Conservation (phyloP, 1,284 basidiomycete genomes). For the Moesziomyces globuligerus region DNA sequence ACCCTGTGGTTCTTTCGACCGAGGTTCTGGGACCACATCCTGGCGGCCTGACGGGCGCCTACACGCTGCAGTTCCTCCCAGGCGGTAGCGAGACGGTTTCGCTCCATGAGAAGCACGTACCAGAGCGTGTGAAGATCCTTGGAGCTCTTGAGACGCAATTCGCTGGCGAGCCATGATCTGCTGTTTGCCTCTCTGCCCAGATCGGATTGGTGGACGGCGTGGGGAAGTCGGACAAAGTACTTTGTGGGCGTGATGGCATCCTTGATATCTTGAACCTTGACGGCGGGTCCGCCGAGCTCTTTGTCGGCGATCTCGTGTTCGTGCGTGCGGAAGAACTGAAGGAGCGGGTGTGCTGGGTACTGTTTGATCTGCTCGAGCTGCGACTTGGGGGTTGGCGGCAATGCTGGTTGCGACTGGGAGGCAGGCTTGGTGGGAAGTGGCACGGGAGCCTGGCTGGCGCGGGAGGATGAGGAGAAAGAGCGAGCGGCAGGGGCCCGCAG, state of each 20-base stretch:
- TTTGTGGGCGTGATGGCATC: conserved; percentile 17
- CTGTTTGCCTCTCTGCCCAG: conserved; percentile 42
- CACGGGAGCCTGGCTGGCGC: conserved; percentile 33
- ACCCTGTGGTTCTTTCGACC: conserved; percentile 57
- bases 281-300: conserved; percentile 26
- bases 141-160: conserved; percentile 60
- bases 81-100: conserved; percentile 59
- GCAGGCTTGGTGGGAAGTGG: conserved; percentile 37
- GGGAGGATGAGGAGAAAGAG: conserved; percentile 29
- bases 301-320: conserved; percentile 32
- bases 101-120: conserved; percentile 64
- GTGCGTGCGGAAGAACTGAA: conserved; percentile 59
- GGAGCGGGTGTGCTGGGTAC: conserved; percentile 62
- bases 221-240: conserved; percentile 42
- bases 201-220: conserved; percentile 41
- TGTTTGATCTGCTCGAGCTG: conserved; percentile 44
- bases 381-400: conserved; percentile 16
- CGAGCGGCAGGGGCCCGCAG: conserved; percentile 23
- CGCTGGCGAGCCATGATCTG: conserved; percentile 60
- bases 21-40: conserved; percentile 52
- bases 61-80: conserved; percentile 59
- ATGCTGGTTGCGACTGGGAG: conserved; percentile 32
- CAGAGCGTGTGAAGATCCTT: conserved; percentile 65
- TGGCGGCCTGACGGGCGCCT: conserved; percentile 44
- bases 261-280: conserved; percentile 26